A percentile compares a stretch with the other conserved stretches of the same genome.
Conservation (phyloP, 2,329 filamentous ascomycete genomes). For the Colletotrichum sp. region DNA sequence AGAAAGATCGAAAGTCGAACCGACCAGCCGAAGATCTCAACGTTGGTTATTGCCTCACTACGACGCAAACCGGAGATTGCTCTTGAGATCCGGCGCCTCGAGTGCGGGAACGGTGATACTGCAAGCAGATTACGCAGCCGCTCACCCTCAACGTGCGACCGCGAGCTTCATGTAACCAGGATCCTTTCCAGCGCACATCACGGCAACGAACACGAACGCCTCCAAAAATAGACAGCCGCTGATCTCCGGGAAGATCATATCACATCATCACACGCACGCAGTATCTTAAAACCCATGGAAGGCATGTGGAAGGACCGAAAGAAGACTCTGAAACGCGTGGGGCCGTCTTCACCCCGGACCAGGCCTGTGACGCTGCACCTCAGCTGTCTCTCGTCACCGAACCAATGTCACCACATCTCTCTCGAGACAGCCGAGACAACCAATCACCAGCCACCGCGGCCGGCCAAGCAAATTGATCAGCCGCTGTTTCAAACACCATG, state of each 20-base stretch:
- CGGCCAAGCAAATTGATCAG: background rate
- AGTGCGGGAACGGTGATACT: too few species aligned
- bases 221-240: conserved; percentile 12
- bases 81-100: too few species aligned
- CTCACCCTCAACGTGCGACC: too few species aligned
- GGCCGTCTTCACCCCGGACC: background rate
- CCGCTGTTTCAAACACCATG: background rate
- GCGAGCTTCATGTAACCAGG: too few species aligned
- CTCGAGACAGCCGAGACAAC: background rate
- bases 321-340: conserved; percentile 15
- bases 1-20: too few species aligned
- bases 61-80: too few species aligned
- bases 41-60: too few species aligned
- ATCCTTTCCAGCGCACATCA: too few species aligned
- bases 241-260: background rate
- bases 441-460: background rate
- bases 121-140: too few species aligned
- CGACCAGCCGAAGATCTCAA: too few species aligned
- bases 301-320: background rate
- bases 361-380: background rate
- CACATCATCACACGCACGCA: background rate
- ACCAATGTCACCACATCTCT: background rate
- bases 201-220: background rate
- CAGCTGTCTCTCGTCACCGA: conserved; percentile 8
- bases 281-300: background rate